These are phyloP conservation scores for Colletotrichum sp. DNA, from an alignment of 2,329 filamentous ascomycete species.

Conservation along the genomic window DNA sequence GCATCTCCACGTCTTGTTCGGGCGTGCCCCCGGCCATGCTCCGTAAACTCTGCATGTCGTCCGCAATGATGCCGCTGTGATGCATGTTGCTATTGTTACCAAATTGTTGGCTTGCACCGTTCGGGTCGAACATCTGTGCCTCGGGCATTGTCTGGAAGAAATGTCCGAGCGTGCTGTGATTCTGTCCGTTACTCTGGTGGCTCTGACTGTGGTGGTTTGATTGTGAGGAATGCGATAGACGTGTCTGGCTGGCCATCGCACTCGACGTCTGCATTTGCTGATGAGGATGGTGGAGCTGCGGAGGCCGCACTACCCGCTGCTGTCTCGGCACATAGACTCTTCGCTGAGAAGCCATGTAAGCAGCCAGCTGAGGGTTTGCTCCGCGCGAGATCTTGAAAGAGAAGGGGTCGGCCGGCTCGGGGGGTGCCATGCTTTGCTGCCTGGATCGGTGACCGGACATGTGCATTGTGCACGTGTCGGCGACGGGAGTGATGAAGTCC, in stretches of 20 bases:
- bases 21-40: conserved; percentile 32
- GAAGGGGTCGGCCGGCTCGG: conserved; percentile 31
- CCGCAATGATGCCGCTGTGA: conserved; percentile 37
- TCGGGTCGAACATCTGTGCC: conserved; percentile 18
- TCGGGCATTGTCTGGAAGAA: conserved; percentile 20
- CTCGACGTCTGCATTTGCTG: conserved; percentile 17
- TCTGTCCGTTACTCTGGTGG: background rate
- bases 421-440: background rate
- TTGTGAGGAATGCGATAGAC: conserved; percentile 17
- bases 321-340: conserved; percentile 32
- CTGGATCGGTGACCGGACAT: conserved; percentile 38
- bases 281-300: conserved; percentile 19
- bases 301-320: conserved; percentile 11
- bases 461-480: conserved; percentile 37
- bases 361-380: conserved; percentile 36
- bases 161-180: conserved; percentile 14
- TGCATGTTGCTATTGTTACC: conserved; percentile 12
- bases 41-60: conserved; percentile 39
- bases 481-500: conserved; percentile 39
- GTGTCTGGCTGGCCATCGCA: conserved; percentile 18
- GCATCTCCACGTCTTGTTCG: conserved; percentile 41
- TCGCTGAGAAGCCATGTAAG: conserved; percentile 39
- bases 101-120: conserved; percentile 7
- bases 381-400: conserved; percentile 41
- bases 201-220: conserved; percentile 6